A percentile compares a stretch with the other conserved stretches of the same genome.
Evolutionary conservation across 495 filamentous ascomycete genomes (phyloP).

Genomic region (Entonaema liquescens): DNA sequence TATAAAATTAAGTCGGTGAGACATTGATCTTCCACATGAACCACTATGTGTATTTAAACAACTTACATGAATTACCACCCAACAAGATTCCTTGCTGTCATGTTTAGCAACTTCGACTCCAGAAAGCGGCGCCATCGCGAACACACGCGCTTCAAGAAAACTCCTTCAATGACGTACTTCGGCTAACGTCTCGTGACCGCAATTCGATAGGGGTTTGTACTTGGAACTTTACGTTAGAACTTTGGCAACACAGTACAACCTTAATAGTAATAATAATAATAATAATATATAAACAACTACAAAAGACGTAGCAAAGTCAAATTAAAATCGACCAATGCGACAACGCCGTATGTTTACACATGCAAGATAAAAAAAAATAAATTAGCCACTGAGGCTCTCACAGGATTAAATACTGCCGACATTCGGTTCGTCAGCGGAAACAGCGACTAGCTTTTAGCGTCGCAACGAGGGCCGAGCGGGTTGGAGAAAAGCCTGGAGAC

Average conservation of each 20-base stretch:
- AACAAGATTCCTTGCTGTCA: constrained; percentile 73
- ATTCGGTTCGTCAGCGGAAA: constrained; percentile 21
- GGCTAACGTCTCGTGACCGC: neutral
- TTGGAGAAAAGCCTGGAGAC: constrained; percentile 40
- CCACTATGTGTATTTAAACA: neutral
- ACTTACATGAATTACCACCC: constrained; percentile 77
- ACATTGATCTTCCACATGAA: neutral
- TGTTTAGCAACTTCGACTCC: constrained; percentile 75
- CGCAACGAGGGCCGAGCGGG: constrained; percentile 15
- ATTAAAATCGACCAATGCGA: neutral
- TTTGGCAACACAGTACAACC: no score
- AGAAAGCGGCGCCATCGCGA: constrained; percentile 55
- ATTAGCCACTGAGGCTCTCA: constrained; percentile 30
- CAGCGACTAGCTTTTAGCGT: constrained; percentile 29
- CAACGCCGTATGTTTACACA: constrained; percentile 8
- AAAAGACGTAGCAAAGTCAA: neutral
- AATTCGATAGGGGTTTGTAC: neutral
- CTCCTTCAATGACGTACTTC: constrained; percentile 13
- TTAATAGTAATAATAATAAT: neutral
- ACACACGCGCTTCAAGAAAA: constrained; percentile 3
- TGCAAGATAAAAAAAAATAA: constrained; percentile 4
- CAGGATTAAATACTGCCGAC: constrained; percentile 36
- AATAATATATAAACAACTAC: constrained; percentile 3
- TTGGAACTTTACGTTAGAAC: no score
- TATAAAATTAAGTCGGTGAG: constrained; percentile 27